These are phyloP conservation scores for Penicillium longicatenatum DNA, from an alignment of 495 filamentous ascomycete genomes.

Conservation along the genomic window DNA sequence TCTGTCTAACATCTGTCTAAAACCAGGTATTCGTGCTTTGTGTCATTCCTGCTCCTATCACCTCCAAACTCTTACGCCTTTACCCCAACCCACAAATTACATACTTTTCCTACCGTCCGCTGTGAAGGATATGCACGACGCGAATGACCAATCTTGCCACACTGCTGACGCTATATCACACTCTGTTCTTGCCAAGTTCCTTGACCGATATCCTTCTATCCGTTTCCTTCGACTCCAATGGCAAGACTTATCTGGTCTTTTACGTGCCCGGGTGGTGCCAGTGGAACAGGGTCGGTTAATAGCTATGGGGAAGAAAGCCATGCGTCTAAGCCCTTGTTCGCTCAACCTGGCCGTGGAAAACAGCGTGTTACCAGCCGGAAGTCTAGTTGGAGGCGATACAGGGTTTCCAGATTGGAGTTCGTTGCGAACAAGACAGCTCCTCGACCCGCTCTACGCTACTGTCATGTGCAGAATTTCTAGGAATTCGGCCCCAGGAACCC, in stretches of 20 bases:
- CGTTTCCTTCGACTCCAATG: not conserved
- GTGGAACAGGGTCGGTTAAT: not conserved
- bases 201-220: not conserved
- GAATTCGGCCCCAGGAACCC: not conserved
- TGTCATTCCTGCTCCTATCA: no score
- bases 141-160: no score
- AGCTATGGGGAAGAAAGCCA: not conserved
- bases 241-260: not conserved
- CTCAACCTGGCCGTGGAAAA: not conserved
- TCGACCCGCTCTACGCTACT: not conserved
- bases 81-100: no score
- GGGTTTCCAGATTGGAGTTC: not conserved
- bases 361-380: not conserved
- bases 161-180: no score
- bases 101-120: no score
- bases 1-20: no score
- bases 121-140: no score
- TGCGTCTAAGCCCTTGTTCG: not conserved
- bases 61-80: no score
- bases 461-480: not conserved
- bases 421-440: not conserved
- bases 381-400: not conserved
- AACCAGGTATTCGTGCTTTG: no score
- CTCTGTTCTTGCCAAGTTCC: not conserved
- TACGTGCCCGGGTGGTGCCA: not conserved